Percentiles rank a stretch among this genome's conserved stretches.
Evolutionary conservation across 2,329 filamentous ascomycete species (phyloP).

Genomic region (Aspergillus sp.): DNA sequence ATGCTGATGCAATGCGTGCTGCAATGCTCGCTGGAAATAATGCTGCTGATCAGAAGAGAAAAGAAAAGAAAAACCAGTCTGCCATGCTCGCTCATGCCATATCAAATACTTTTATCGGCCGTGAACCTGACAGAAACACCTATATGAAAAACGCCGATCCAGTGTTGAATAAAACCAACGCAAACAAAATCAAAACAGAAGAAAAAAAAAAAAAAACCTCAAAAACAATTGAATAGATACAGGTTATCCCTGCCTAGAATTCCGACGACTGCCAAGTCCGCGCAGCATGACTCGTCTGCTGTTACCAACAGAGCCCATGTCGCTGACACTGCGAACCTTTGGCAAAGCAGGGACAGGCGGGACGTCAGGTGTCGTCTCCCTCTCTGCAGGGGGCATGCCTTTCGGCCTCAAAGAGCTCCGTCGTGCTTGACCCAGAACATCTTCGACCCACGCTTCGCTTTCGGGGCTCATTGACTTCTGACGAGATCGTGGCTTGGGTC

Average conservation of each 20-base stretch:
- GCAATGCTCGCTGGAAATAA: too few relatives aligned
- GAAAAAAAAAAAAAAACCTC: background rate
- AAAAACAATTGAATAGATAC: background rate
- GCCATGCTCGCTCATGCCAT: too few relatives aligned
- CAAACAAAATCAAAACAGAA: too few relatives aligned
- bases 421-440: constrained; percentile 39
- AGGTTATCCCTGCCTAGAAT: background rate
- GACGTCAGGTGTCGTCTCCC: background rate
- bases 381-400: constrained; percentile 7
- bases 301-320: constrained; percentile 29
- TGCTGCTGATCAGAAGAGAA: too few relatives aligned
- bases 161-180: too few relatives aligned
- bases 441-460: constrained; percentile 43
- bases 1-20: too few relatives aligned
- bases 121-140: too few relatives aligned
- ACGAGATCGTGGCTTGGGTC: constrained; percentile 35
- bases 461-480: constrained; percentile 38
- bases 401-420: constrained; percentile 28
- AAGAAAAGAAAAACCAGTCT: too few relatives aligned
- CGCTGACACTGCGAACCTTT: constrained; percentile 33
- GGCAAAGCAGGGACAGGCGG: constrained; percentile 14
- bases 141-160: too few relatives aligned
- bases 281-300: constrained; percentile 34
- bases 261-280: constrained; percentile 24
- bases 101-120: too few relatives aligned